These are phyloP conservation scores for Sanghuangporus sanghuang DNA, from an alignment of 1,284 basidiomycete species.

Conservation along the genomic window DNA sequence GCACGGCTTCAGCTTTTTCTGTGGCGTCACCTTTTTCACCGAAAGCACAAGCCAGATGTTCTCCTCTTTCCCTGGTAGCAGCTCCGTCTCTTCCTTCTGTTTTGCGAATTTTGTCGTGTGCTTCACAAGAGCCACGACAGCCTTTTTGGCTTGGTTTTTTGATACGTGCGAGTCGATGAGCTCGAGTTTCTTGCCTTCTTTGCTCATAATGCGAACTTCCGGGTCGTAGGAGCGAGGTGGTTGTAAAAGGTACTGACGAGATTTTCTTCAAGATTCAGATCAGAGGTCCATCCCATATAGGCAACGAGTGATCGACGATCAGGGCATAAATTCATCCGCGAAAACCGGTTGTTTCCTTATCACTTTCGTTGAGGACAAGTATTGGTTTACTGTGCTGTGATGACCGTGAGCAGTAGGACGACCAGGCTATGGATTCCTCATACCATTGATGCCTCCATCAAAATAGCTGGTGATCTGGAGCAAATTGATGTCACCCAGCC, in stretches of 20 bases:
- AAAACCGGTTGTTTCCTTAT: neutral
- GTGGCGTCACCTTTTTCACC: constrained; percentile 74
- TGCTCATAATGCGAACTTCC: neutral
- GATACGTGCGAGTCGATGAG: constrained; percentile 71
- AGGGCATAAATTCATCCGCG: neutral
- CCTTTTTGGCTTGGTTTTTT: constrained; percentile 67
- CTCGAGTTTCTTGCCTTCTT: constrained; percentile 23
- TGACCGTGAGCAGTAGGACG: constrained; percentile 25
- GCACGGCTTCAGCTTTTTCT: constrained; percentile 75
- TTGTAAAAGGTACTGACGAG: neutral
- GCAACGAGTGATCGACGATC: neutral
- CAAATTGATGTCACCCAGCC: constrained; percentile 45
- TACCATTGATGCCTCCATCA: constrained; percentile 38
- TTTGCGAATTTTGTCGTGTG: constrained; percentile 62
- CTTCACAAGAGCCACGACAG: constrained; percentile 69
- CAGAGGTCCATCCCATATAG: neutral
- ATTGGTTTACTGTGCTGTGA: neutral
- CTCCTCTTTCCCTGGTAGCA: constrained; percentile 77
- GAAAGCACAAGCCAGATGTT: constrained; percentile 83
- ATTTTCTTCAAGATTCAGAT: neutral
- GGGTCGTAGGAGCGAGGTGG: neutral
- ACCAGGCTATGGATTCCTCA: constrained; percentile 57
- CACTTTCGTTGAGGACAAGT: neutral
- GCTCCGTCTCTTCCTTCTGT: constrained; percentile 66
- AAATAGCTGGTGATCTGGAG: constrained; percentile 59